A percentile compares a stretch with the other conserved stretches of the same genome.
Evolutionary conservation across 768 basidiomycete genomes (phyloP).

Genomic region (Boletus reticulatus): DNA sequence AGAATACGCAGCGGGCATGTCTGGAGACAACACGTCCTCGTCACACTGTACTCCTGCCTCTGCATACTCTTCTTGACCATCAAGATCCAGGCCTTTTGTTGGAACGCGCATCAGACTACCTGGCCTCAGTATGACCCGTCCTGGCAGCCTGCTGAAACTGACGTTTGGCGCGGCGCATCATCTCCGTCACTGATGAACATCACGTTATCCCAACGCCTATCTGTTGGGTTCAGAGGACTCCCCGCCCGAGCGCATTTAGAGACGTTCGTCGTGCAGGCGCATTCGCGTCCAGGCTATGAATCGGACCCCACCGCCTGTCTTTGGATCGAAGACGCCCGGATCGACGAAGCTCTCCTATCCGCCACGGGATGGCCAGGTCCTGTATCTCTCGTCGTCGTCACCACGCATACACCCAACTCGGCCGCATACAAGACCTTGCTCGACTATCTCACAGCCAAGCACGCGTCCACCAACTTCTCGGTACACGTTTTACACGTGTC

Average conservation of each 20-base stretch:
- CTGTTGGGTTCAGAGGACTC: conserved; percentile 34
- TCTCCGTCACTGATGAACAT: conserved; percentile 27
- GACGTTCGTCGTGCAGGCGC: conserved; percentile 34
- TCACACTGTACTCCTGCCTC: conserved; percentile 40
- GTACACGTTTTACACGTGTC: conserved; percentile 48
- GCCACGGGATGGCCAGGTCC: conserved; percentile 46
- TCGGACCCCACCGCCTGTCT: conserved; percentile 46
- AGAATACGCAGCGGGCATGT: conserved; percentile 22
- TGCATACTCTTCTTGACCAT: conserved; percentile 39
- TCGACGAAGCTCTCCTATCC: conserved; percentile 38
- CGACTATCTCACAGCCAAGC: conserved; percentile 7
- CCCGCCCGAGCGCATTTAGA: conserved; percentile 30
- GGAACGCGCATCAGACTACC: not conserved
- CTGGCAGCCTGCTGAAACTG: not conserved
- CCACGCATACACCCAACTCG: conserved; percentile 30
- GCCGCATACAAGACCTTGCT: conserved; percentile 20
- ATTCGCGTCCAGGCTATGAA: not conserved
- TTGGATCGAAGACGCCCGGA: conserved; percentile 40
- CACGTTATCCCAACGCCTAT: conserved; percentile 34
- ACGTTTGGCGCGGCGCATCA: not conserved
- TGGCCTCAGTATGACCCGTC: not conserved
- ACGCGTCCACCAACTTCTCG: conserved; percentile 29
- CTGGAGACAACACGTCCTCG: conserved; percentile 32
- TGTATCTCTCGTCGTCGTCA: conserved; percentile 48
- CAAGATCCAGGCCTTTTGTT: conserved; percentile 20